These are phyloP conservation scores for Spizellomyces punctatus DNA, from an alignment of 192 early-diverging fungal species.

Conservation along the genomic window DNA sequence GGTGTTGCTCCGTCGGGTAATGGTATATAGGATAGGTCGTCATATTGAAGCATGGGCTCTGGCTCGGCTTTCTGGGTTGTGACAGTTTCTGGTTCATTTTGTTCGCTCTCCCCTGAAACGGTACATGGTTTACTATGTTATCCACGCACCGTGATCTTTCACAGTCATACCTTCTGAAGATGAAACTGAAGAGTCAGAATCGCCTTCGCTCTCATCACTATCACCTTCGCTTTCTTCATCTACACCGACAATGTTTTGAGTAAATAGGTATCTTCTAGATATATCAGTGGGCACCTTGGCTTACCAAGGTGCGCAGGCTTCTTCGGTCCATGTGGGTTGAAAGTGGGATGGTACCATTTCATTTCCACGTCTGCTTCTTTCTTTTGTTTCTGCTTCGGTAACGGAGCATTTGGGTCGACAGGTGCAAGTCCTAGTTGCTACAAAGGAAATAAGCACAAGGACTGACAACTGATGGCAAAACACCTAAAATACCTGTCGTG, in stretches of 20 bases:
- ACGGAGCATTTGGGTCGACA: slow-evolving; percentile 18
- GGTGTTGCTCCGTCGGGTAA: slow-evolving; percentile 34
- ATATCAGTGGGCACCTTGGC: not conserved
- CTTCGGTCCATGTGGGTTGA: slow-evolving; percentile 50
- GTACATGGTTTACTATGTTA: not conserved
- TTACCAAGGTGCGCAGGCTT: slow-evolving; percentile 26
- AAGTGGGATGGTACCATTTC: slow-evolving; percentile 52
- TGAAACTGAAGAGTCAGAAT: not conserved
- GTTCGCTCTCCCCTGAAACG: slow-evolving; percentile 1
- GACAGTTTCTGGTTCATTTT: not conserved
- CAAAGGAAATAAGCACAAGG: not conserved
- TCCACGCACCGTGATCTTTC: not conserved
- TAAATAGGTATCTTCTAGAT: not conserved
- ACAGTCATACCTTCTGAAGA: too few relatives aligned
- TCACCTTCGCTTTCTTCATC: slow-evolving; percentile 18
- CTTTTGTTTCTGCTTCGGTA: slow-evolving; percentile 12
- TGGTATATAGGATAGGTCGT: slow-evolving; percentile 31
- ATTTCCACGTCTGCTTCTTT: slow-evolving; percentile 27
- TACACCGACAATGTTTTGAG: not conserved
- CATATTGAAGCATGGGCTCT: slow-evolving; percentile 4
- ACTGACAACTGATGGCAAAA: slow-evolving; percentile 6
- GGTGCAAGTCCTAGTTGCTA: slow-evolving; percentile 10
- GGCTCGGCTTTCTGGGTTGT: slow-evolving; percentile 2
- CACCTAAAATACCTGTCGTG: slow-evolving; percentile 44
- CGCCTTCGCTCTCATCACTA: slow-evolving; percentile 29